These are phyloP conservation scores for Erythrobasidium yunnanense DNA, from an alignment of 768 basidiomycete genomes.

Conservation along the genomic window DNA sequence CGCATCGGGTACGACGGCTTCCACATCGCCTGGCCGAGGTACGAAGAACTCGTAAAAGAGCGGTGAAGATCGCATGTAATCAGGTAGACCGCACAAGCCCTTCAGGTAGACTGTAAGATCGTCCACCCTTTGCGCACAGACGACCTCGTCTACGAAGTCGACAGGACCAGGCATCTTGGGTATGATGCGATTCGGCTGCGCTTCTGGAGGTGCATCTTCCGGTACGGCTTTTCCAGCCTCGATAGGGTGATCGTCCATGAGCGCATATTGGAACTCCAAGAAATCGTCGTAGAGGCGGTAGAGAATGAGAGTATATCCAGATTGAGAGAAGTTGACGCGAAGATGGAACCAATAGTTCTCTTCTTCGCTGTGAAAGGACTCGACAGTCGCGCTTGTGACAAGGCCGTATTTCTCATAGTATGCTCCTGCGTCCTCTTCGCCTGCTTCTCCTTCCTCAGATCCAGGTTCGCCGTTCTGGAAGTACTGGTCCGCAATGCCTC, in stretches of 20 bases:
- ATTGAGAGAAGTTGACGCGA: conserved; percentile 57
- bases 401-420: conserved; percentile 49
- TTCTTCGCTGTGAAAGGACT: conserved; percentile 94
- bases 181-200: conserved; percentile 55
- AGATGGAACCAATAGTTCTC: conserved; percentile 97
- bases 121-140: conserved; percentile 65
- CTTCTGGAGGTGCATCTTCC: conserved; percentile 35
- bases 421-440: conserved; percentile 31
- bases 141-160: conserved; percentile 64
- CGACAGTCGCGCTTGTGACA: conserved; percentile 73
- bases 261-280: conserved; percentile 85
- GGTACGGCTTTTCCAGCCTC: conserved; percentile 68
- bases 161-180: conserved; percentile 97
- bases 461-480: background rate
- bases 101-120: conserved; percentile 84
- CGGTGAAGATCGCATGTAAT: conserved; percentile 67
- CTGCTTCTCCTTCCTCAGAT: conserved; percentile 24
- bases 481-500: background rate
- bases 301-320: conserved; percentile 60
- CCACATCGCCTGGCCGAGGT: conserved; percentile 57
- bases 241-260: conserved; percentile 73
- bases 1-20: conserved; percentile 30
- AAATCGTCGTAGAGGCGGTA: conserved; percentile 97
- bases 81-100: conserved; percentile 64
- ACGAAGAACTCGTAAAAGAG: conserved; percentile 74